Base-by-base conservation (phyloP, 1,139 yeast species). In the Zygoascus hellenicus region DNA sequence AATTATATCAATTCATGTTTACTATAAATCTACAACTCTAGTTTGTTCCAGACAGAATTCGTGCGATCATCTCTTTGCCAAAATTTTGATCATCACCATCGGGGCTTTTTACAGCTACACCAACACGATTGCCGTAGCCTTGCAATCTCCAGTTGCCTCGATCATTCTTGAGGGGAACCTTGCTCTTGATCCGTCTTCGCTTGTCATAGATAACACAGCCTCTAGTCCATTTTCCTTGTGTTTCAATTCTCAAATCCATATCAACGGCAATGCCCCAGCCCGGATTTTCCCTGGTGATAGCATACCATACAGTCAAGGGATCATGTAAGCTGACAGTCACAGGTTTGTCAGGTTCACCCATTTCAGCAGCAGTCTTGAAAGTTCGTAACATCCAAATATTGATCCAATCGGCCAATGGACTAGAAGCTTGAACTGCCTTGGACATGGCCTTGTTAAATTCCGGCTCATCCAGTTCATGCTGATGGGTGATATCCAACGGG, bases 271-370 rank as follows among this genome's bases (percentile, higher is more conserved):
- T 45, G 2, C 38, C 46, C 71, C 72, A 66, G 36, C 49, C 53
- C 5, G 48, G 47, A 6, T 46, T 47, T 6, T 54, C 52, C 10
- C 46, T 46, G 2, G 53, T 47, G 17, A 66, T 50, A 5, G 64
- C 66, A 49, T 61, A 69, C 54, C 61, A 65, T n/a, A 65, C 60
- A 1, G 74, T 69, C 32, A 70, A 58, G 2, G 74, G 74, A 52
- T 70, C 74, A 48, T 70, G 74, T 53, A 69, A 54, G 29, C 64
- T 58, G 38, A 66, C 44, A 6, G 43, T 48, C 9, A 41, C 40
- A 28, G 30, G 28, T 4, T 22, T n/a, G 10, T 33, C 44, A 5
- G 16, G 41, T 9, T 33, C 40, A 7, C 32, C 28, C 13, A 51
- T 45, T 2, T 51, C 49, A 4, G 55, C 57, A 13, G 59, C 60